phyloP scores from a whole-genome alignment of 306 rosid genomes.

The Acacia melanoxylon region DNA sequence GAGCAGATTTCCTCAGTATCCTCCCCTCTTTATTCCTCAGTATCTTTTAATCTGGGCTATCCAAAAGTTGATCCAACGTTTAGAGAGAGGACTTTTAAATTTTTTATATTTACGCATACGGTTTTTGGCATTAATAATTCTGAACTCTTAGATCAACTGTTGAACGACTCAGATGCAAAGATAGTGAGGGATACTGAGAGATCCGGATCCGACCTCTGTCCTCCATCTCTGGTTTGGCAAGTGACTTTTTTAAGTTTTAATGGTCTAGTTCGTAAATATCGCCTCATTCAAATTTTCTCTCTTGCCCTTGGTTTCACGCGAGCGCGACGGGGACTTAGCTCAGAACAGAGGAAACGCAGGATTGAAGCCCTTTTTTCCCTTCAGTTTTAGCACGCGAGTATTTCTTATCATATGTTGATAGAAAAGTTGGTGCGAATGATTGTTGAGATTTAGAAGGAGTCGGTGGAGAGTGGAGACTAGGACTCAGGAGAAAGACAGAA shows the following conservation, averaged over 20 bases:
- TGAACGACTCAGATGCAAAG: too few species aligned
- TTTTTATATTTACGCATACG: too few species aligned
- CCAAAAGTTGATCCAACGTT: too few species aligned
- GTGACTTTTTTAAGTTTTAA: background rate
- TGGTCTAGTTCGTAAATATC: background rate
- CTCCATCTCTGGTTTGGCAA: background rate
- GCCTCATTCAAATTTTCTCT: background rate
- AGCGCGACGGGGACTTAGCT: slow-evolving; percentile 27
- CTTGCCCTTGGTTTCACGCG: slow-evolving; percentile 15
- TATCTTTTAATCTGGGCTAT: too few species aligned
- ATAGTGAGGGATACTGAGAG: too few species aligned
- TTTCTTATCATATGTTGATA: background rate
- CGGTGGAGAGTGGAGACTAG: slow-evolving; percentile 34
- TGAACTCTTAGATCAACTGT: too few species aligned
- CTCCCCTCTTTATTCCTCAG: too few species aligned
- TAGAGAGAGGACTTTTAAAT: too few species aligned
- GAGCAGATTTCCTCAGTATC: too few species aligned
- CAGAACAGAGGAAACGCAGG: background rate
- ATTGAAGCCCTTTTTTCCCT: background rate
- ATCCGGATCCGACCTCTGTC: background rate
- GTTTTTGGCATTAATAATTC: too few species aligned
- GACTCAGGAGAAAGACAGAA: background rate
- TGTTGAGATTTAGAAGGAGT: slow-evolving; percentile 34
- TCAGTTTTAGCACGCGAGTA: slow-evolving; percentile 10
- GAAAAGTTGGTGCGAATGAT: slow-evolving; percentile 24